Conservation (phyloP, 2,329 filamentous ascomycete genomes). For the Penicillium brevicompactum region DNA sequence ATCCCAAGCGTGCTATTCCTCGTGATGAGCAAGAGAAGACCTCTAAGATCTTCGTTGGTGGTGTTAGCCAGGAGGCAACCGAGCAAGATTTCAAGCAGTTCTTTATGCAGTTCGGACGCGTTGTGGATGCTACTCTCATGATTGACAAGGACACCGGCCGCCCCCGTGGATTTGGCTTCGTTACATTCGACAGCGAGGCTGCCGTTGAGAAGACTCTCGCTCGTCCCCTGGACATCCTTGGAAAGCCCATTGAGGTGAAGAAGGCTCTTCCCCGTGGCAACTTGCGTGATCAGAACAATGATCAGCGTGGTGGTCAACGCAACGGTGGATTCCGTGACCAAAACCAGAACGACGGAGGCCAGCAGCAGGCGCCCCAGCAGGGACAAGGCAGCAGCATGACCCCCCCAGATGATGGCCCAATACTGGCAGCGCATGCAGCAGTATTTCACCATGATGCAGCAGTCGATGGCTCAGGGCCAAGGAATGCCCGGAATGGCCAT, state of each 20-base stretch:
- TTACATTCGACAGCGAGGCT: constrained; percentile 94
- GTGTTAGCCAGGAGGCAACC: constrained; percentile 94
- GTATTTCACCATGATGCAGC: constrained; percentile 93
- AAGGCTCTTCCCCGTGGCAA: constrained; percentile 95
- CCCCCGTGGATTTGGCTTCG: constrained; percentile 93
- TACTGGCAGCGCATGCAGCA: constrained; percentile 99
- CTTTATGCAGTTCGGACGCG: constrained; percentile 93
- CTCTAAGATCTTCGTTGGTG: constrained; percentile 97
- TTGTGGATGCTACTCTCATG: constrained; percentile 97
- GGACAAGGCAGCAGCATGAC: constrained; percentile 69
- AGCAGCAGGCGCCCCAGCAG: constrained; percentile 52
- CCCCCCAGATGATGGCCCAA: constrained; percentile 95
- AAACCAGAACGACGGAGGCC: constrained; percentile 41
- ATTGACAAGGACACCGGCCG: constrained; percentile 99
- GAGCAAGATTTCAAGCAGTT: constrained; percentile 96
- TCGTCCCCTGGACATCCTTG: constrained; percentile 84
- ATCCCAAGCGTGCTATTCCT: constrained; percentile 95
- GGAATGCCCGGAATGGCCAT: constrained; percentile 57
- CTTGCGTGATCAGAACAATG: constrained; percentile 77
- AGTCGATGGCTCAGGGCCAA: constrained; percentile 69
- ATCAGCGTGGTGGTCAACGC: constrained; percentile 50
- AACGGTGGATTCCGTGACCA: constrained; percentile 43
- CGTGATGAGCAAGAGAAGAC: constrained; percentile 98
- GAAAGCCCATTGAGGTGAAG: constrained; percentile 97
- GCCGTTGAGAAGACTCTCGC: constrained; percentile 90